A percentile compares a stretch with the other conserved stretches of the same genome.
Conservation (phyloP, 306 rosid genomes). For the Herpetospermum pedunculosum region DNA sequence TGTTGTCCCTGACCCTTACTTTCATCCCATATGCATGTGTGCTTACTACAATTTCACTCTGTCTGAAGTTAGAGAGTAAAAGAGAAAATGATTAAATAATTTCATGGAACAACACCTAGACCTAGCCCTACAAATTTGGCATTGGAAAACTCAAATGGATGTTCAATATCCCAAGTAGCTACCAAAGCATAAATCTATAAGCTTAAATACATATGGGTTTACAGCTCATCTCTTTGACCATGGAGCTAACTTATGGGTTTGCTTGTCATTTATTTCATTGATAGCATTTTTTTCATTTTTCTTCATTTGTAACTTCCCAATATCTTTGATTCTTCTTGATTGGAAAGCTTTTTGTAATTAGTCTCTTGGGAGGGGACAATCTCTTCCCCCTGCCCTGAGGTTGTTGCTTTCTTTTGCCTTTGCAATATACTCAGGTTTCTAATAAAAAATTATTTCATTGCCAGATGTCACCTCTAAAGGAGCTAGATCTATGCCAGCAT, state of each 20-base stretch:
- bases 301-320: too few relatives aligned
- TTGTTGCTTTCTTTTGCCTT: too few relatives aligned
- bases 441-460: neutral
- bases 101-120: neutral
- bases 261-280: neutral
- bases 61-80: neutral
- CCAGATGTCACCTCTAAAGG: neutral
- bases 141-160: neutral
- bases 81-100: neutral
- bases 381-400: too few relatives aligned
- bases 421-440: too few relatives aligned
- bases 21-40: neutral
- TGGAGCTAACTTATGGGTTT: neutral
- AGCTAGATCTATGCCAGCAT: neutral
- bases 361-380: too few relatives aligned
- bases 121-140: neutral
- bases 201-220: neutral
- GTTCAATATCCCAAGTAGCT: neutral
- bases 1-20: neutral
- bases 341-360: too few relatives aligned
- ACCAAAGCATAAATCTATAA: neutral
- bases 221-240: neutral
- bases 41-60: neutral
- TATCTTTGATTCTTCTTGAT: too few relatives aligned
- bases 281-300: too few relatives aligned